phyloP scores from a whole-genome alignment of 805 yeast genomes.

The Spathaspora arborariae region DNA sequence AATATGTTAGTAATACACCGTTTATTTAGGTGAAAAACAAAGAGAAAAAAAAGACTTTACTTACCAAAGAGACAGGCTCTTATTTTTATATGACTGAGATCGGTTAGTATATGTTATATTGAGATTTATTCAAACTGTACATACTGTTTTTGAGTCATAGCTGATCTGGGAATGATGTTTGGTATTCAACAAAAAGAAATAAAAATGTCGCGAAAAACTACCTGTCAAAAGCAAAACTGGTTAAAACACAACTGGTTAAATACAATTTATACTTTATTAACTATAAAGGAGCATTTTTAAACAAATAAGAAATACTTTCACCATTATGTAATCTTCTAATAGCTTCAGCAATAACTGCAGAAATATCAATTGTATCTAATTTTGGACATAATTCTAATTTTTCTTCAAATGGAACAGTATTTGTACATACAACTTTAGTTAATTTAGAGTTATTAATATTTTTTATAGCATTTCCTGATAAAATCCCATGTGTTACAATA shows the following conservation, averaged over 20 bases:
- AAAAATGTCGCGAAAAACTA: neutral
- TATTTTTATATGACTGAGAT: conserved; percentile 14
- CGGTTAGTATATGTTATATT: conserved; percentile 1
- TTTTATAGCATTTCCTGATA: conserved; percentile 78
- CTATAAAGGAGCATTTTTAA: conserved; percentile 53
- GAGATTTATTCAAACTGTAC: neutral
- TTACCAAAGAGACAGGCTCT: conserved; percentile 72
- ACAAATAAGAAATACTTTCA: conserved; percentile 86
- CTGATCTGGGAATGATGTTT: neutral
- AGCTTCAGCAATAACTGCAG: conserved; percentile 88
- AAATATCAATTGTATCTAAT: conserved; percentile 77
- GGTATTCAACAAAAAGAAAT: neutral
- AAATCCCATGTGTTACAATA: conserved; percentile 92
- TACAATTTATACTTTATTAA: neutral
- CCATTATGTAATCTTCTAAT: conserved; percentile 94
- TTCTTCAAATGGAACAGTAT: conserved; percentile 81
- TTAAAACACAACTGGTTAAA: no score
- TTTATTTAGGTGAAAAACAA: neutral
- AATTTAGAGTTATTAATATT: conserved; percentile 67
- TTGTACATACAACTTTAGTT: conserved; percentile 80
- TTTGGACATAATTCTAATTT: conserved; percentile 58
- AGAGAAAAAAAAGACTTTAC: conserved; percentile 18
- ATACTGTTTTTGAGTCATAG: conserved; percentile 1
- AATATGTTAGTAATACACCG: conserved; percentile 12
- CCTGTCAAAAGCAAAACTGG: no score